These are phyloP conservation scores for Cetradonia linearis DNA, from an alignment of 495 filamentous ascomycete genomes.

Conservation along the genomic window DNA sequence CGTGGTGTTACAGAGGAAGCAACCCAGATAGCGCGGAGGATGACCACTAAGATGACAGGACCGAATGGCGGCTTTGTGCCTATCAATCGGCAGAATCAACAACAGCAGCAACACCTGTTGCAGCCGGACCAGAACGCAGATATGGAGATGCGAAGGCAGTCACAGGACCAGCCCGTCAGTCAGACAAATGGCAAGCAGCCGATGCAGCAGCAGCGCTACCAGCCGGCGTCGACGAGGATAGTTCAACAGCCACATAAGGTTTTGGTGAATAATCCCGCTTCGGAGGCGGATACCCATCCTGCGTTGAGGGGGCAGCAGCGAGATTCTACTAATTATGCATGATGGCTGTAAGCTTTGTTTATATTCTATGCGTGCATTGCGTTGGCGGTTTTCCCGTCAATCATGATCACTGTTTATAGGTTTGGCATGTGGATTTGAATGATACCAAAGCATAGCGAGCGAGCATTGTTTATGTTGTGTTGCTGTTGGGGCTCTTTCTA, in stretches of 20 bases:
- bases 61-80: conserved; percentile 7
- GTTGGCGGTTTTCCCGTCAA: not conserved
- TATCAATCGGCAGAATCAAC: not conserved
- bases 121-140: not conserved
- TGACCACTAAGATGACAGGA: not conserved
- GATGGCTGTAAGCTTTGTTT: not conserved
- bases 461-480: not conserved
- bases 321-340: not conserved
- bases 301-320: not conserved
- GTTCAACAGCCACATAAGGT: not conserved
- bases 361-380: not conserved
- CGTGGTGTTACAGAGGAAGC: not conserved
- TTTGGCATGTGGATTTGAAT: not conserved
- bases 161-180: too few relatives aligned
- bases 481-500: too few relatives aligned
- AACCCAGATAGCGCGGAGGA: not conserved
- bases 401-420: not conserved
- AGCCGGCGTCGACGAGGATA: not conserved
- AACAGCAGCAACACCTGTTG: not conserved
- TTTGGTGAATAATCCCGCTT: not conserved
- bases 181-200: not conserved
- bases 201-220: not conserved
- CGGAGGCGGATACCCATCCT: not conserved
- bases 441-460: not conserved
- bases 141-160: not conserved